Base-by-base conservation (phyloP, 2,329 filamentous ascomycete genomes). In the Aspergillus chevalieri region DNA sequence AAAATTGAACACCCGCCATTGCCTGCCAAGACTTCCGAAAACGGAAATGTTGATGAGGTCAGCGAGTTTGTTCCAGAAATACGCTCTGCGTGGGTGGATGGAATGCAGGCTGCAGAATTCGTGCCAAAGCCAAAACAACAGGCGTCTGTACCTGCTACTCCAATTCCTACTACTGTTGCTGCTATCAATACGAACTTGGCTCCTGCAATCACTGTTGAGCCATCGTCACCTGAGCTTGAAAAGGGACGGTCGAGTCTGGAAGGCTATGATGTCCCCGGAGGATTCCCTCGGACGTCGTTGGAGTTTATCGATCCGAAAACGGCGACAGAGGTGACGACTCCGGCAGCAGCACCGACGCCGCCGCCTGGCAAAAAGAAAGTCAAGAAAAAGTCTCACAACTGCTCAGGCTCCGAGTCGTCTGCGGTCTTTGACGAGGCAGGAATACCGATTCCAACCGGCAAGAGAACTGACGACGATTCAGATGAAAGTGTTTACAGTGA, bases 261-360 rank as follows among this genome's bases (percentile, higher is more conserved):
- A 52, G 67, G 72, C 47, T 76, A 79, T 38, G 74, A 74, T 38
- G 66, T 84, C 14, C 84, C 84, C 7, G 84, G 83, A 6, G 77
- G 75, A 0, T 87, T 84, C 53, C 81, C 81, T 1, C 55, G 57
- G 14, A 54, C 62, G 5, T 56, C 55, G 8, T 56, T 64, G 19
- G 61, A 65, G 26, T 50, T 54, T 6, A 28, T 28, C 17, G 54
- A 52, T 28, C 44, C 51, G 9, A 55, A 56, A 41, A 46, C 47
- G 17, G 44, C 48, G 5, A 36, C 14, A 7, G 34, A 7, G 8
- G 34, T 17, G 15, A 36, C 34, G 34, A 36, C 34, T n/a, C 34
- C 34, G 14, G 34, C 15, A 14, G 14, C 6, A 36, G 15, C 34
- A n/a, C 14, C 15, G 34, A 36, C 34, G 10, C 14, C 17, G 38